Evolutionary conservation across 306 rosid species (phyloP), one percentile per base, ranked within the genome.

Genomic region (Mimosa bimucronata): DNA sequence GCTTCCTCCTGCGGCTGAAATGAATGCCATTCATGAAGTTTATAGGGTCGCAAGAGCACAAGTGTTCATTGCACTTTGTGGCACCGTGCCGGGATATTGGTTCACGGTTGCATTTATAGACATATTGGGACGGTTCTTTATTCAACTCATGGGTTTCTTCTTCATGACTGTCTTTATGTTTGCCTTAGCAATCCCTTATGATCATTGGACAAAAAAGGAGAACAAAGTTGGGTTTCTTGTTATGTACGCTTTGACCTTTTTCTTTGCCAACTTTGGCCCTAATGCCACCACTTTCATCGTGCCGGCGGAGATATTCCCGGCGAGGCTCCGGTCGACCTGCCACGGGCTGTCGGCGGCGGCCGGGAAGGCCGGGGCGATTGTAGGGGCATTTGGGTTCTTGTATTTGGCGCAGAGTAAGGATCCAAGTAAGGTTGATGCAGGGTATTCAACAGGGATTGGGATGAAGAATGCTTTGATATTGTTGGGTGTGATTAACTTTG

Each of bases 241-340:
- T 11, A 71, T 88, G 73, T 88, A 88, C 28, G 84, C 81, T 0
- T 48, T 83, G 1, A 88, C 89, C 0, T 88, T 88, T 81, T 88
- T 88, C 83, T 88, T 88, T 29, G 91, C 89, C 25, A 88, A 85
- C 9, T 85, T 88, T 31, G 91, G 91, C 6, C 91, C 91, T 2
- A 85, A 88, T 13, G 46, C 77, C 29, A 88, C 89, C 9, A 88
- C 88, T 1, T 88, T 68, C 15, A 16, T 68, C 0, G 73, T 68
- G 19, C 73, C 73, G 9, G 73, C 73, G 0, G 73, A 68, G 77
- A 87, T 86, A 2, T 86, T 86, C 29, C 85, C 87, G 0, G 87
- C 87, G 0, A 64, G 89, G 79, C n/a, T 85, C 2, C 75, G 89
- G 50, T 85, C 89, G 4, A 85, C 89, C 4, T 88, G 89, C 21